phyloP scores from a whole-genome alignment of 2,329 filamentous ascomycete species.

The Stagonosporopsis tanaceti region DNA sequence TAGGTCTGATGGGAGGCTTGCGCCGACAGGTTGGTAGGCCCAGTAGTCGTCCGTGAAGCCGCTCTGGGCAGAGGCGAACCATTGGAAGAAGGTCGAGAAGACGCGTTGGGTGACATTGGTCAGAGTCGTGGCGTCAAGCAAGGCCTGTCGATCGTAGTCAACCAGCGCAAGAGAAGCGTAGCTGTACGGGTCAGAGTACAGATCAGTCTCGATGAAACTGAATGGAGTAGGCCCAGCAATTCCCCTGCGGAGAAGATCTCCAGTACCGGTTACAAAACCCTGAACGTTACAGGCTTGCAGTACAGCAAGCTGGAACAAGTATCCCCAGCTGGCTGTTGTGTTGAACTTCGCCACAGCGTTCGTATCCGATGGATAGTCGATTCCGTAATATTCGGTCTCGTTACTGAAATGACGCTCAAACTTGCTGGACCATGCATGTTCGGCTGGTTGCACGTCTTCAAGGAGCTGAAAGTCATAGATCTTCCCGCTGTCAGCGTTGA shows the following conservation, averaged over 20 bases:
- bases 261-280: not conserved
- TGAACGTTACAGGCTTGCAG: not conserved
- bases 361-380: not conserved
- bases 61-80: not conserved
- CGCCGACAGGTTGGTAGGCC: not conserved
- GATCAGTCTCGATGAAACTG: not conserved
- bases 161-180: not conserved
- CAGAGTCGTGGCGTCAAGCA: not conserved
- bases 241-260: not conserved
- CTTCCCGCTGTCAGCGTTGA: not conserved
- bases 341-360: not conserved
- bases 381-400: not conserved
- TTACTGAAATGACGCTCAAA: not conserved
- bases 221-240: not conserved
- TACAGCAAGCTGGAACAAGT: not conserved
- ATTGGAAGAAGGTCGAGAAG: not conserved
- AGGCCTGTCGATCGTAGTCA: not conserved
- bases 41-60: not conserved
- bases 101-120: not conserved
- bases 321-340: not conserved
- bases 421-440: not conserved
- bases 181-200: not conserved
- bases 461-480: not conserved
- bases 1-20: not conserved
- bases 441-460: not conserved